A percentile compares a stretch with the other conserved stretches of the same genome.
phyloP scores from a whole-genome alignment of 306 rosid species.

The Canavalia gladiata region DNA sequence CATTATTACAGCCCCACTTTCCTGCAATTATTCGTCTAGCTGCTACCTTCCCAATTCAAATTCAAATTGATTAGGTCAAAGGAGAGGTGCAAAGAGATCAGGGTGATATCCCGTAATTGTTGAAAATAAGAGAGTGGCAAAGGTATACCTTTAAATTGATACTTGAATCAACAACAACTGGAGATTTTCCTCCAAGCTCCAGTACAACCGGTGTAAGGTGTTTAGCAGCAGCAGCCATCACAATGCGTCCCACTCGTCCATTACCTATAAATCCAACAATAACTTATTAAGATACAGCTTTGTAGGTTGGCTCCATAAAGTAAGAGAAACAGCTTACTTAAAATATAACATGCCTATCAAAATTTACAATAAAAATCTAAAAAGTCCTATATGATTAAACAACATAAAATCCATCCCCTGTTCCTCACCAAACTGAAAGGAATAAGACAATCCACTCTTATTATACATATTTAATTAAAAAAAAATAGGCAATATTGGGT shows the following conservation, averaged over 20 bases:
- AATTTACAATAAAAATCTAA: neutral
- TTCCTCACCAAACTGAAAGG: neutral
- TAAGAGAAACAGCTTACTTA: neutral
- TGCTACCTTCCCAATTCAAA: conserved; percentile 68
- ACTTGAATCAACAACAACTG: conserved; percentile 82
- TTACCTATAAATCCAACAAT: conserved; percentile 64
- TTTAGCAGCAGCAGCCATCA: conserved; percentile 97
- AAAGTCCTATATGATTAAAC: neutral
- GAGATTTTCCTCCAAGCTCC: conserved; percentile 99
- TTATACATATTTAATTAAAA: neutral
- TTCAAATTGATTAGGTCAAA: conserved; percentile 39
- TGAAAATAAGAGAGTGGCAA: conserved; percentile 20
- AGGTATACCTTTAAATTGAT: conserved; percentile 70
- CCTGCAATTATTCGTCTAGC: conserved; percentile 85
- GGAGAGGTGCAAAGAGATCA: conserved; percentile 38
- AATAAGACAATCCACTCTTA: neutral
- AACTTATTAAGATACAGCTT: conserved; percentile 1
- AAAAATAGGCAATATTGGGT: conserved; percentile 10
- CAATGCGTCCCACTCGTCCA: conserved; percentile 81
- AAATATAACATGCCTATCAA: neutral
- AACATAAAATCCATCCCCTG: neutral
- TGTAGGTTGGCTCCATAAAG: neutral
- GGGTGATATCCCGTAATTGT: neutral
- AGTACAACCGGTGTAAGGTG: conserved; percentile 97
- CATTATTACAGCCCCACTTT: conserved; percentile 94